Evolutionary conservation across 2,329 filamentous ascomycete species (phyloP).

Genomic region (Ceratocystis diversiconidia): DNA sequence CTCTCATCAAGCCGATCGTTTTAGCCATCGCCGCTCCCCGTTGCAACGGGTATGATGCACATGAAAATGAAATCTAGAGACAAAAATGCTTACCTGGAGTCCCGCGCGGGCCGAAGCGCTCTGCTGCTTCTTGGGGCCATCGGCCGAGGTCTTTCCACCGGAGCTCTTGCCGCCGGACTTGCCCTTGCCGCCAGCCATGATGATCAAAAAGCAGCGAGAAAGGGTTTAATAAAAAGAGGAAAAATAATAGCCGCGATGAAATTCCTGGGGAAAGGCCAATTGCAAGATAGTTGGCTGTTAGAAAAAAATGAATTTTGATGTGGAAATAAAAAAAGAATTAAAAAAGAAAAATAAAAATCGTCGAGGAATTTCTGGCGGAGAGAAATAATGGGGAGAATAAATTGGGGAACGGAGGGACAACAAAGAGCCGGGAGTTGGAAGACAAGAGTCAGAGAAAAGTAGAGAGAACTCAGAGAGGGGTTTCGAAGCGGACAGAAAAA

Average conservation of each 20-base stretch:
- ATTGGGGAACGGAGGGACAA: not conserved
- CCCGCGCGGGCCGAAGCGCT: conserved; percentile 93
- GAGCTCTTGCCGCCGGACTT: conserved; percentile 82
- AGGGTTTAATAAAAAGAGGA: conserved; percentile 8
- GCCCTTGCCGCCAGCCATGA: conserved; percentile 79
- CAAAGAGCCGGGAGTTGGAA: not conserved
- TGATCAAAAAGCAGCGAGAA: conserved; percentile 12
- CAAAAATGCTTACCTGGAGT: conserved; percentile 61
- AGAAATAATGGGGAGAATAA: not conserved
- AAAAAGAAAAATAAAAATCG: conserved; percentile 6
- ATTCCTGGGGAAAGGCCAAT: not conserved
- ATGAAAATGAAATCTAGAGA: not conserved
- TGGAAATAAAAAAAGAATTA: not conserved
- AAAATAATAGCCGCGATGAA: conserved; percentile 3
- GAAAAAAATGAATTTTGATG: not conserved
- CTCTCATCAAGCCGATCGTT: not conserved
- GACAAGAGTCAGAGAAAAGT: conserved; percentile 10
- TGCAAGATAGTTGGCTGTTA: not conserved
- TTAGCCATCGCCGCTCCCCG: not conserved
- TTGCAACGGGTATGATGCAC: not conserved
- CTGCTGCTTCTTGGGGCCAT: conserved; percentile 70
- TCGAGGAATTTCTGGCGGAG: not conserved
- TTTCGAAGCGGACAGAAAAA: conserved; percentile 5
- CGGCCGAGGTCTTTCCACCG: conserved; percentile 57
- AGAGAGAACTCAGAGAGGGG: conserved; percentile 6